Conservation (phyloP, 2,329 filamentous ascomycete species). For the Fusarium vanettenii region DNA sequence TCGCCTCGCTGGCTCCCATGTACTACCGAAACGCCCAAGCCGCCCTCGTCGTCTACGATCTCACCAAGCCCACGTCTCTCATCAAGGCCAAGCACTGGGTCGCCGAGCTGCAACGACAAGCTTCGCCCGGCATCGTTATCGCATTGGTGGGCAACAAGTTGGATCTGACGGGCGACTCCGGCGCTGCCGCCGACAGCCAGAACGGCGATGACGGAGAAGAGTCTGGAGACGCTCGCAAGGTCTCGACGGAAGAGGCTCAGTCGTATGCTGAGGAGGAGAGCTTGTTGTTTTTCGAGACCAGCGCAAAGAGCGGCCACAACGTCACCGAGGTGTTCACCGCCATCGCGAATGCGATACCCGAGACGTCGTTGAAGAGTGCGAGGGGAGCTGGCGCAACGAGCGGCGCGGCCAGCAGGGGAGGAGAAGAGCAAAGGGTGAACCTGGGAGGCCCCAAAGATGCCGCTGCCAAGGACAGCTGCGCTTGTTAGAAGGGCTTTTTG, state of each 20-base stretch:
- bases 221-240: conserved; percentile 82
- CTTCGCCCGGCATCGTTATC: conserved; percentile 95
- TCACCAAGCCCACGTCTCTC: conserved; percentile 95
- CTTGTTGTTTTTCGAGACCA: conserved; percentile 96
- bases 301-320: conserved; percentile 94
- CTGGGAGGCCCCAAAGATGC: conserved; percentile 78
- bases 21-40: conserved; percentile 99
- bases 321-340: conserved; percentile 97
- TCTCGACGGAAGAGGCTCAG: conserved; percentile 91
- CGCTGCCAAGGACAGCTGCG: conserved; percentile 90
- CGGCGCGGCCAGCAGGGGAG: conserved; percentile 67
- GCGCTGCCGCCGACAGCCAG: conserved; percentile 56
- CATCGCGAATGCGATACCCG: conserved; percentile 97
- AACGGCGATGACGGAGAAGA: conserved; percentile 69
- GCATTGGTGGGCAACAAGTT: conserved; percentile 97
- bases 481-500: conserved; percentile 68
- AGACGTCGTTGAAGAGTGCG: conserved; percentile 92
- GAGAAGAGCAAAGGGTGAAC: conserved; percentile 83
- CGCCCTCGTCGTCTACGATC: conserved; percentile 97
- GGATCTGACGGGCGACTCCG: conserved; percentile 78
- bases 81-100: conserved; percentile 99
- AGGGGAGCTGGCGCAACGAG: conserved; percentile 75
- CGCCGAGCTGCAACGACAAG: conserved; percentile 95
- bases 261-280: conserved; percentile 94
- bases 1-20: conserved; percentile 96